Base-by-base conservation (phyloP, 2,329 filamentous ascomycete genomes). In the Apiospora pterosperma region DNA sequence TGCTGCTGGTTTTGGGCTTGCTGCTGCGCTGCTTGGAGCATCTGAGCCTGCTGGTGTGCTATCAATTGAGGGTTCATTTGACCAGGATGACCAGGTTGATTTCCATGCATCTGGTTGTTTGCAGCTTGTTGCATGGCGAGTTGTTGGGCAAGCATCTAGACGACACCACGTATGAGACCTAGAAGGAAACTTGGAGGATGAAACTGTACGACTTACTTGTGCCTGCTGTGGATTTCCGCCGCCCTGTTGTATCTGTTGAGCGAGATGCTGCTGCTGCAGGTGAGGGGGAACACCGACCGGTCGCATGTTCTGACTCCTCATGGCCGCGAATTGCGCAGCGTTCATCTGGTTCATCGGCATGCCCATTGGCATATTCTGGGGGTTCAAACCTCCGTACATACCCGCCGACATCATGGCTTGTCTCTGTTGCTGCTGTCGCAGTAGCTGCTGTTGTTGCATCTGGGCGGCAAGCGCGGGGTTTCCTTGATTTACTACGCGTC, bases 391-490 rank as follows among this genome's bases (percentile, higher is more conserved):
- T 59, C 76, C 81, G 62, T 82, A 82, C 64, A 75, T 72, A 65
- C 69, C 71, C 64, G 78, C 84, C 19, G 80, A 79, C 77, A 88
- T 80, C 65, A 87, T 75, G 7, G 80, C 79, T 67, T 60, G 58
- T 88, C 85, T 78, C 64, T 85, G 84, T 67, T 87, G 84, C 55
- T 88, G 85, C 44, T 81, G 79, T 59, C 81, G 79, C 60, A 82
- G 75, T 4, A 84, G 77, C 64, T 87, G 82, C 67, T 88, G 85
- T 68, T 88, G 85, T 61, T 81, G 82, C 66, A 86, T 70, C 62
- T 81, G 79, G 64, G 79, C 72, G 78, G 74, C 74, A 65, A 72
- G 73, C 42, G 76, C 77, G 67, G 78, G 80, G 64, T 72, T 74
- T 10, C 42, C 61, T 48, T 42, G 31, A 52, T 31, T 36, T 44